phyloP scores from a whole-genome alignment of 2,329 filamentous ascomycete species.

The Cladorrhinum sp. region DNA sequence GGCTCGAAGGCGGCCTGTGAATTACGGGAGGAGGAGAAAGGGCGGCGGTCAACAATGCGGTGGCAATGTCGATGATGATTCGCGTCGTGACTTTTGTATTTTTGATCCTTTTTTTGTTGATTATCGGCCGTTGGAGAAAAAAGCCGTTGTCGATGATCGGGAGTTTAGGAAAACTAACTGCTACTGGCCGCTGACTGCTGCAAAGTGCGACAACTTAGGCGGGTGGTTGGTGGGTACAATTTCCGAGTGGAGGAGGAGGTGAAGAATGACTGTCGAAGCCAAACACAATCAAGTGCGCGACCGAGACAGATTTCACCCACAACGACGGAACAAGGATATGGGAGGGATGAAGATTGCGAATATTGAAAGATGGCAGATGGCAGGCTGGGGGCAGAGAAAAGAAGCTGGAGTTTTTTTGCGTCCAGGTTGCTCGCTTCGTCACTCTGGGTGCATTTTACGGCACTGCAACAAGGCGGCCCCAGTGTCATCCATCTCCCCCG shows the following conservation, averaged over 20 bases:
- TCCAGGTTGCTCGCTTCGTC: conserved; percentile 3
- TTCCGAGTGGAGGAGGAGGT: background rate
- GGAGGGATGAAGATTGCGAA: background rate
- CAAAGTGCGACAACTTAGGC: background rate
- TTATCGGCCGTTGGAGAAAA: background rate
- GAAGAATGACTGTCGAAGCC: background rate
- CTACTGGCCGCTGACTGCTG: background rate
- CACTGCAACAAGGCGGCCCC: conserved; percentile 15
- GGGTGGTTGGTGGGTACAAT: background rate
- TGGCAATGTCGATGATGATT: background rate
- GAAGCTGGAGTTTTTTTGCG: conserved; percentile 7
- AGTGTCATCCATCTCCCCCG: conserved; percentile 5
- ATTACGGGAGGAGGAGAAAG: background rate
- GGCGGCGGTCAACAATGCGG: background rate
- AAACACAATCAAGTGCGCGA: background rate
- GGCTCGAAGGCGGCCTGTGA: background rate
- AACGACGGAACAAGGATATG: background rate
- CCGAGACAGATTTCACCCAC: background rate
- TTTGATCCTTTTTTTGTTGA: background rate
- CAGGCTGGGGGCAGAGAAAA: background rate
- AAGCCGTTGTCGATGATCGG: background rate
- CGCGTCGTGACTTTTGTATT: background rate
- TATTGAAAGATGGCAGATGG: background rate
- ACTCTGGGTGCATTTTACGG: conserved; percentile 9
- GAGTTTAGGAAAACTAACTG: background rate